These are phyloP conservation scores for Chaetomium cochliodes DNA, from an alignment of 495 filamentous ascomycete species.

Conservation along the genomic window DNA sequence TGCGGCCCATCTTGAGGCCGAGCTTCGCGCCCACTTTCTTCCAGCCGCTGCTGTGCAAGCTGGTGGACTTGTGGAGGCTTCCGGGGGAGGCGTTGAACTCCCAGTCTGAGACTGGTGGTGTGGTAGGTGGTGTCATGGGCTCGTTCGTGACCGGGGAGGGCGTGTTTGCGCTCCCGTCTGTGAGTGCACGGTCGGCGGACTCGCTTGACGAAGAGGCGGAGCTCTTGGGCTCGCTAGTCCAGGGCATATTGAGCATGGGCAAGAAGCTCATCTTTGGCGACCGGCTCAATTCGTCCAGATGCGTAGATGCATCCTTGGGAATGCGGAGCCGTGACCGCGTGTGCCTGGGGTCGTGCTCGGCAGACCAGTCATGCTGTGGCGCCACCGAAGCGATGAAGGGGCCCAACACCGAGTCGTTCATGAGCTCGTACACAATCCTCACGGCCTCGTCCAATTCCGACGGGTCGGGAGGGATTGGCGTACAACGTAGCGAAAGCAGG, in stretches of 20 bases:
- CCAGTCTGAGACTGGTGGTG: slow-evolving; percentile 68
- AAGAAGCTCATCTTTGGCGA: slow-evolving; percentile 48
- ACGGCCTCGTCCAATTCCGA: slow-evolving; percentile 84
- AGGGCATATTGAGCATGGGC: slow-evolving; percentile 45
- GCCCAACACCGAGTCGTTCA: slow-evolving; percentile 91
- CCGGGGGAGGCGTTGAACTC: slow-evolving; percentile 50
- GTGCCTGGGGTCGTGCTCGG: slow-evolving; percentile 40
- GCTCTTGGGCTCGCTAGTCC: slow-evolving; percentile 38
- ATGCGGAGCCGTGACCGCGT: slow-evolving; percentile 42
- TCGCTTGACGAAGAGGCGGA: slow-evolving; percentile 43
- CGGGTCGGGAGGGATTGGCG: slow-evolving; percentile 68
- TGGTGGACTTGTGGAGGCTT: slow-evolving; percentile 52
- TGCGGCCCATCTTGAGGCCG: slow-evolving; percentile 60
- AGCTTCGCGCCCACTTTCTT: slow-evolving; percentile 82
- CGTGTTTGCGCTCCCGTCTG: slow-evolving; percentile 53
- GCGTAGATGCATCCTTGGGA: slow-evolving; percentile 34
- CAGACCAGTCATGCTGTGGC: slow-evolving; percentile 37
- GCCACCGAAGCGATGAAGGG: slow-evolving; percentile 70
- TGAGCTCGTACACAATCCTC: slow-evolving; percentile 85
- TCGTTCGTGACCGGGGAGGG: slow-evolving; percentile 54
- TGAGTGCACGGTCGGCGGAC: slow-evolving; percentile 39
- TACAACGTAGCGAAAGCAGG: slow-evolving; percentile 63
- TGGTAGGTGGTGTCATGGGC: slow-evolving; percentile 87
- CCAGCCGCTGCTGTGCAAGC: slow-evolving; percentile 63
- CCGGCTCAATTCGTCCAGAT: slow-evolving; percentile 38